Evolutionary conservation across 352 stramenopile genomes (phyloP).

Genomic region (Phytopythium oedochilum): DNA sequence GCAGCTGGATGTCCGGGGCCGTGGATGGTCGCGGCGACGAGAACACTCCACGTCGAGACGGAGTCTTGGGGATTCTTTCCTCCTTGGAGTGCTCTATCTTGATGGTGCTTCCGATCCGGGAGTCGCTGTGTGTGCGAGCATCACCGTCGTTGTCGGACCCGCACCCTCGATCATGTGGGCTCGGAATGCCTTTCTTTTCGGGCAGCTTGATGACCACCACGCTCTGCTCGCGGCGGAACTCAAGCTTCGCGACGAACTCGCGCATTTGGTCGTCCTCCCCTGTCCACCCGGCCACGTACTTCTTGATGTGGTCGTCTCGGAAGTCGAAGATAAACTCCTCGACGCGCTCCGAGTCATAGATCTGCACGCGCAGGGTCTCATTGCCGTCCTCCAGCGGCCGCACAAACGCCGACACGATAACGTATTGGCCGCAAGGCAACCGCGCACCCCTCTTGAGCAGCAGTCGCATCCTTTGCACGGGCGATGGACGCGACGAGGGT

Average conservation of each 20-base stretch:
- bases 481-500: conserved; percentile 6
- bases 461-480: conserved; percentile 50
- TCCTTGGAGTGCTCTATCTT: neutral
- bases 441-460: conserved; percentile 54
- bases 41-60: neutral
- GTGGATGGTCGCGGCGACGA: neutral
- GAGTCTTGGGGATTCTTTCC: neutral
- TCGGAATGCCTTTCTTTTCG: conserved; percentile 25
- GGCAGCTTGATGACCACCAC: conserved; percentile 69
- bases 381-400: conserved; percentile 67
- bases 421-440: conserved; percentile 53
- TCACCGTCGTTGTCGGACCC: neutral
- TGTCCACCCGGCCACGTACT: conserved; percentile 37
- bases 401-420: conserved; percentile 65
- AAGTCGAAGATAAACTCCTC: conserved; percentile 81
- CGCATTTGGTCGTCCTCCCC: conserved; percentile 32
- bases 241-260: conserved; percentile 44
- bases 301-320: conserved; percentile 51
- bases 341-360: conserved; percentile 65
- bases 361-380: conserved; percentile 63
- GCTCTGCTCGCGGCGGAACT: conserved; percentile 56
- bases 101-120: neutral
- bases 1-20: neutral
- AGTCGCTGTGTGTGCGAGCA: neutral
- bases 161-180: neutral